These are phyloP conservation scores for Eragrostis tef DNA, from an alignment of 202 grass and related monocot species.

Conservation along the genomic window DNA sequence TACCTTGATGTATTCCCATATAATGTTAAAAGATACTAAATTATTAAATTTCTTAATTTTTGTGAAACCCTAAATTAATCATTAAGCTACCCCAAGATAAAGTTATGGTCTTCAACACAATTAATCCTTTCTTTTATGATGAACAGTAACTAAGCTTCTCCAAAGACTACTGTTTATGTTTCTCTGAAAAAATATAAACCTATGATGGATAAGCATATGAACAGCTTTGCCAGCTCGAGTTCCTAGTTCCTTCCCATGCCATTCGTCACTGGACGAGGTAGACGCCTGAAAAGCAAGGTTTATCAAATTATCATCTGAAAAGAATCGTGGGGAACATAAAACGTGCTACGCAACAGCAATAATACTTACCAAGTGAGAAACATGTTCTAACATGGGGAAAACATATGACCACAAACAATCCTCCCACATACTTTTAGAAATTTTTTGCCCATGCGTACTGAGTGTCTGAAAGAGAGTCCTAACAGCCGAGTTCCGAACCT, in stretches of 20 bases:
- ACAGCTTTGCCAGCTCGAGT: conserved; percentile 95
- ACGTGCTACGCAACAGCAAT: conserved; percentile 15
- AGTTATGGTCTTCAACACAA: background rate
- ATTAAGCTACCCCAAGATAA: conserved; percentile 11
- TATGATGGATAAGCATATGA: conserved; percentile 99
- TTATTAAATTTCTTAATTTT: too few species aligned
- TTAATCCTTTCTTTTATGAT: conserved; percentile 11
- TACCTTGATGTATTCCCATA: conserved; percentile 3
- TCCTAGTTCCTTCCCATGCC: conserved; percentile 97
- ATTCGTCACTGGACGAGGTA: conserved; percentile 91
- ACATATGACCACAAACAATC: conserved; percentile 94
- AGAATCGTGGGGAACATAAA: conserved; percentile 40
- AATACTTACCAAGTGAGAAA: conserved; percentile 88
- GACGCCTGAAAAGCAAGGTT: conserved; percentile 72
- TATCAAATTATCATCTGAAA: conserved; percentile 37
- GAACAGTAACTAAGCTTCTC: background rate
- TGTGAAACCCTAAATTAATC: background rate
- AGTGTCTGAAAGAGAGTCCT: conserved; percentile 92
- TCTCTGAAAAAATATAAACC: conserved; percentile 62
- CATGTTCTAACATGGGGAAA: conserved; percentile 91
- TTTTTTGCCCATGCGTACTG: conserved; percentile 93
- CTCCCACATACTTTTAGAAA: conserved; percentile 90
- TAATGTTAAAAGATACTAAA: too few species aligned
- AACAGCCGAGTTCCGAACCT: conserved; percentile 93
- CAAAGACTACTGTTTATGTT: conserved; percentile 14